These are phyloP conservation scores for Berberis thunbergii DNA, from an alignment of 164 flowering plant genomes.

Conservation along the genomic window DNA sequence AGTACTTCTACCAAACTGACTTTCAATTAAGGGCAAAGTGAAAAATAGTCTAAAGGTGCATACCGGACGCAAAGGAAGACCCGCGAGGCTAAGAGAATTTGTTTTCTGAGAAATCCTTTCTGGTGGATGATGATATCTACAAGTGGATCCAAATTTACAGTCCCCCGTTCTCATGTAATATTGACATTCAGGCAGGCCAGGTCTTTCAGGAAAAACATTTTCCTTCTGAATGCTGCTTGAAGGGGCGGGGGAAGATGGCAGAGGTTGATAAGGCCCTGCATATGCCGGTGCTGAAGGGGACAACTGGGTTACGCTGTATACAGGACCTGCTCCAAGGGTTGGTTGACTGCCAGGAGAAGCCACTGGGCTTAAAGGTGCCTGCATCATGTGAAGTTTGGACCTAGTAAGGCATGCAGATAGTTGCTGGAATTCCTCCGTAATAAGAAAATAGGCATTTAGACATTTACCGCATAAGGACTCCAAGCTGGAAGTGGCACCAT, in stretches of 20 bases:
- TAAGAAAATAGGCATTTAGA: not conserved
- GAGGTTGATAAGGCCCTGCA: conserved; percentile 36
- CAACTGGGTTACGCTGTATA: conserved; percentile 48
- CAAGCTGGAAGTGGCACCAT: conserved; percentile 71
- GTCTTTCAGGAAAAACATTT: conserved; percentile 68
- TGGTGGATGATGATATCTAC: conserved; percentile 87
- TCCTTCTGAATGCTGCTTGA: conserved; percentile 57
- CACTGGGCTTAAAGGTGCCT: conserved; percentile 55
- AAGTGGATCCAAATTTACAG: conserved; percentile 84
- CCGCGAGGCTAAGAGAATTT: conserved; percentile 49
- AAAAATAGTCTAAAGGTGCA: conserved; percentile 8
- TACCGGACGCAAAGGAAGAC: conserved; percentile 90
- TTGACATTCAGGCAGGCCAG: conserved; percentile 87
- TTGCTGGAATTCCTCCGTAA: not conserved
- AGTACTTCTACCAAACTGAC: not conserved
- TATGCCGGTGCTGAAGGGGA: conserved; percentile 67
- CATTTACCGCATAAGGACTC: conserved; percentile 61
- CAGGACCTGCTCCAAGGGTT: conserved; percentile 34
- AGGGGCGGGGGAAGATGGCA: conserved; percentile 38
- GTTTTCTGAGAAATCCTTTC: conserved; percentile 37
- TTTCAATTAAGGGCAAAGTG: not conserved
- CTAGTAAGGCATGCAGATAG: not conserved
- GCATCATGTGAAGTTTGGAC: conserved; percentile 15
- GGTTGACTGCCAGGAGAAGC: conserved; percentile 49
- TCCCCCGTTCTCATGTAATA: conserved; percentile 86